A percentile compares a stretch with the other conserved stretches of the same genome.
phyloP scores from a whole-genome alignment of 768 basidiomycete species.

The Mycena rebaudengoi region DNA sequence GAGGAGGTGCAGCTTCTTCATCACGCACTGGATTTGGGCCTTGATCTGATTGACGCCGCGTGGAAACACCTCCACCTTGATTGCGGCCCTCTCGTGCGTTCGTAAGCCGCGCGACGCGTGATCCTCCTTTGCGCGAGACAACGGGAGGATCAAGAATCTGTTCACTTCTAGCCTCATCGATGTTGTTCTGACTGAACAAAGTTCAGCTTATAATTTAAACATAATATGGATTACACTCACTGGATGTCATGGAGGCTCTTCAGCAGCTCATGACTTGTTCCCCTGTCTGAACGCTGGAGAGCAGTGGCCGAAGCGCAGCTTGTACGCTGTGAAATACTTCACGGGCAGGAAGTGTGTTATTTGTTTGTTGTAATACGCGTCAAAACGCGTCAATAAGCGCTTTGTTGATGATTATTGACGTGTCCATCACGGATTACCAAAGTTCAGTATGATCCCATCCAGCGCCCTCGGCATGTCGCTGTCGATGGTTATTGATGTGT shows the following conservation, averaged over 20 bases:
- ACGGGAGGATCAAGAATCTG: constrained; percentile 4
- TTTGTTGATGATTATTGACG: no score
- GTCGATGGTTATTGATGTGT: no score
- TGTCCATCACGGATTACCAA: no score
- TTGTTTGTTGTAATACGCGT: no score
- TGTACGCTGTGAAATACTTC: constrained; percentile 8
- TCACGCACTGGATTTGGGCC: neutral
- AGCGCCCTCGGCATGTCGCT: no score
- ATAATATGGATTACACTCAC: neutral
- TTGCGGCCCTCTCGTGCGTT: neutral
- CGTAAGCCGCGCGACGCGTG: neutral
- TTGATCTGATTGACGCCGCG: neutral
- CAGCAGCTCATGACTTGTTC: neutral
- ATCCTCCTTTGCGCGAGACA: constrained; percentile 5
- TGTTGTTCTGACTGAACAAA: neutral
- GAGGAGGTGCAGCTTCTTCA: neutral
- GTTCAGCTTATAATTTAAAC: neutral
- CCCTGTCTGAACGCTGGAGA: neutral
- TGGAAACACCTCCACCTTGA: neutral
- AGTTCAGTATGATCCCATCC: no score
- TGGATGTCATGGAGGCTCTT: neutral
- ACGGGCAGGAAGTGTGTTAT: neutral
- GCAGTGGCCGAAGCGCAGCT: neutral
- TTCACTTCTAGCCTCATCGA: neutral
- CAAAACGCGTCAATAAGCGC: no score